Conservation (phyloP, 371 early-diverging fungal species). For the Saksenaea oblongispora region DNA sequence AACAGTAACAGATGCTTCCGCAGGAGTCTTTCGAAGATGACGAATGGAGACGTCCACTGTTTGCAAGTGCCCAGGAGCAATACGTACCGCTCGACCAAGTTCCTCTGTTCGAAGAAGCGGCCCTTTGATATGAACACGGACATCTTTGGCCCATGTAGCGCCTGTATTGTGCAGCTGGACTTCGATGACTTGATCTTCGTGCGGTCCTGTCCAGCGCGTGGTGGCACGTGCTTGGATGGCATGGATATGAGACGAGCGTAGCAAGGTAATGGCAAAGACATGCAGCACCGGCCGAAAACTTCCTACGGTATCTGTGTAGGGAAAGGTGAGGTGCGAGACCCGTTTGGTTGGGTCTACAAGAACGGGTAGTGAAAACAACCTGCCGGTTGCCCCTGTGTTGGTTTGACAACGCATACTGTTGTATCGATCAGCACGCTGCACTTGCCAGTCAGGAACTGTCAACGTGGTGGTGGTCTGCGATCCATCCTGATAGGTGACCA, state of each 20-base stretch:
- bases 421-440: constrained; percentile 11
- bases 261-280: constrained; percentile 14
- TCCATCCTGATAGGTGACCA: constrained; percentile 29
- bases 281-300: constrained; percentile 7
- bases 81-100: background rate
- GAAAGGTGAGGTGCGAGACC: constrained; percentile 13
- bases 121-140: background rate
- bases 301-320: constrained; percentile 3
- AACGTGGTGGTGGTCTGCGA: constrained; percentile 13
- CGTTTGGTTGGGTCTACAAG: constrained; percentile 23
- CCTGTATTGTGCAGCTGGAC: constrained; percentile 7
- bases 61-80: constrained; percentile 1
- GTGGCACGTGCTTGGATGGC: constrained; percentile 2
- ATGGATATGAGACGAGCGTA: background rate
- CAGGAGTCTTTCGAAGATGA: background rate
- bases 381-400: constrained; percentile 7
- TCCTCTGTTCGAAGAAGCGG: background rate
- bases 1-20: background rate
- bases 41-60: background rate
- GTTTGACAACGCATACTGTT: constrained; percentile 11
- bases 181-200: constrained; percentile 7
- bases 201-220: background rate
- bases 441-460: constrained; percentile 41
- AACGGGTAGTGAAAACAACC: constrained; percentile 21
- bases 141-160: background rate